phyloP scores from a whole-genome alignment of 2,329 filamentous ascomycete species.

The Fusarium subglutinans region DNA sequence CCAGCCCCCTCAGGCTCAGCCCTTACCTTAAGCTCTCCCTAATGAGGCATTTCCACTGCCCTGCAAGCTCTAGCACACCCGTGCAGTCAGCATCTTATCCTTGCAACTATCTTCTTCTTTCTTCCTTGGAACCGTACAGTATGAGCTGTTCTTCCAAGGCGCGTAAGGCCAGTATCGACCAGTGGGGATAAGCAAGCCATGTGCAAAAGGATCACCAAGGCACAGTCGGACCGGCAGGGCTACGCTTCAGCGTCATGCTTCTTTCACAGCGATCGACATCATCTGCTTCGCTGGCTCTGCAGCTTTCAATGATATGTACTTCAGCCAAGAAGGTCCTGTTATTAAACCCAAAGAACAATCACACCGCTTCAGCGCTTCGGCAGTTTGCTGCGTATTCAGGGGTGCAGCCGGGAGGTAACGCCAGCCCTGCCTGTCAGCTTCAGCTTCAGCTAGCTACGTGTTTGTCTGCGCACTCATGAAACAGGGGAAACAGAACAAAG shows the following conservation, averaged over 20 bases:
- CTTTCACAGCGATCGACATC: neutral
- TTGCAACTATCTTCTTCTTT: neutral
- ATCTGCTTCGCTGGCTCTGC: slow-evolving; percentile 24
- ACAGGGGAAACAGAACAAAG: slow-evolving; percentile 17
- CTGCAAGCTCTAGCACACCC: neutral
- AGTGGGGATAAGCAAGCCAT: slow-evolving; percentile 10
- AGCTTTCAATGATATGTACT: neutral
- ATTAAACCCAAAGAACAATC: slow-evolving; percentile 8
- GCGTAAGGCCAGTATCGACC: neutral
- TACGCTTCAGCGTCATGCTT: slow-evolving; percentile 17
- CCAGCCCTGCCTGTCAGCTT: slow-evolving; percentile 9
- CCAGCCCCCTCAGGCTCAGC: slow-evolving; percentile 20
- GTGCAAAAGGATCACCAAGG: slow-evolving; percentile 27
- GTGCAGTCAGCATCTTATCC: neutral
- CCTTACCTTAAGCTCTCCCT: neutral
- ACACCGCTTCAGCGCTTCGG: slow-evolving; percentile 14
- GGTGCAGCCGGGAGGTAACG: neutral
- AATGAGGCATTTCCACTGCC: slow-evolving; percentile 12
- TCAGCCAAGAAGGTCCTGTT: neutral
- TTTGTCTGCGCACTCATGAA: slow-evolving; percentile 5
- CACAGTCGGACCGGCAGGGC: slow-evolving; percentile 20
- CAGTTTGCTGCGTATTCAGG: slow-evolving; percentile 5
- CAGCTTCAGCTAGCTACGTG: slow-evolving; percentile 15
- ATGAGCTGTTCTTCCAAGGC: neutral
- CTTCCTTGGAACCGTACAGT: neutral